A percentile compares a stretch with the other conserved stretches of the same genome.
Conservation (phyloP, 1,139 yeast genomes). For the Diutina scorzettiae region DNA sequence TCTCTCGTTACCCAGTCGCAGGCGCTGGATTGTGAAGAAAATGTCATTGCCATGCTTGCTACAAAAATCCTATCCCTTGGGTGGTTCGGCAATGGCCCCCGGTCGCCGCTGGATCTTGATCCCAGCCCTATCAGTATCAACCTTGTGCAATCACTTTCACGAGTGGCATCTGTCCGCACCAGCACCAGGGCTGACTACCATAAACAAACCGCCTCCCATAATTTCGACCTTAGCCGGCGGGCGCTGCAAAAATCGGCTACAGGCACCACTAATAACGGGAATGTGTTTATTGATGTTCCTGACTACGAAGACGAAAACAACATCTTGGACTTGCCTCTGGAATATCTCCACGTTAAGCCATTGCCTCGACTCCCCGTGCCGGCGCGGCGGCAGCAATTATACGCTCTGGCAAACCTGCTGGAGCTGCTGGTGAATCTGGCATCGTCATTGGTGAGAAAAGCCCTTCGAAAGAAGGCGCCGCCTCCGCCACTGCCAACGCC, state of each 20-base stretch:
- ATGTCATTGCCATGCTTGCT: conserved; percentile 2
- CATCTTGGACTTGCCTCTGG: conserved; percentile 24
- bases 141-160: conserved; percentile 13
- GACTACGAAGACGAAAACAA: neutral
- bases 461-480: conserved; percentile 26
- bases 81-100: neutral
- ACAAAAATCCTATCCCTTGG: neutral
- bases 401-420: conserved; percentile 9
- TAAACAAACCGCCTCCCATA: conserved; percentile 23
- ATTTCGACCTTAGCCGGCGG: conserved; percentile 9
- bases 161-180: conserved; percentile 27
- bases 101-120: conserved; percentile 2
- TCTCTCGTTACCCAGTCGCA: conserved; percentile 22
- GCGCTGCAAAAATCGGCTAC: neutral
- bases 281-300: conserved; percentile 10
- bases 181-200: conserved; percentile 27
- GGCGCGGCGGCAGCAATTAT: conserved; percentile 9
- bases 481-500: conserved; percentile 24
- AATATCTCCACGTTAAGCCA: conserved; percentile 15
- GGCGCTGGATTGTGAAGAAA: neutral
- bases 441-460: conserved; percentile 14
- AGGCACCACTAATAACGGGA: conserved; percentile 12
- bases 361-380: conserved; percentile 9
- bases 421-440: conserved; percentile 2
- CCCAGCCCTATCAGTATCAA: conserved; percentile 9